Evolutionary conservation across 495 filamentous ascomycete genomes (phyloP).

Genomic region (Evernia prunastri): DNA sequence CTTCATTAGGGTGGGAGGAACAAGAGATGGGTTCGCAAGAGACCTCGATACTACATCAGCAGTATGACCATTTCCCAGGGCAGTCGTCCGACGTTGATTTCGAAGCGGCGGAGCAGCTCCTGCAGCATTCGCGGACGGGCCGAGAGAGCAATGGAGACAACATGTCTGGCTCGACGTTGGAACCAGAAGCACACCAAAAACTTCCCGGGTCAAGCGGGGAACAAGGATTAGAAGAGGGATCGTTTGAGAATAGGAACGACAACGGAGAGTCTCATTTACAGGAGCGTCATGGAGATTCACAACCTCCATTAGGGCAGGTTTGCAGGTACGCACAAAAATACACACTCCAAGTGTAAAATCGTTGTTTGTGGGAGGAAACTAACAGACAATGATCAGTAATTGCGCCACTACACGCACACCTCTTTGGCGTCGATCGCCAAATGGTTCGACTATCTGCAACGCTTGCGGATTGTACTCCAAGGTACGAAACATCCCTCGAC

Average conservation of each 20-base stretch:
- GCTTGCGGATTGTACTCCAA: constrained; percentile 94
- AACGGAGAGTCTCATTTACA: constrained; percentile 14
- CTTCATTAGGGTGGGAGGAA: neutral
- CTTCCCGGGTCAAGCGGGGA: neutral
- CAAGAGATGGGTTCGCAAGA: constrained; percentile 19
- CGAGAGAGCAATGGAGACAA: constrained; percentile 15
- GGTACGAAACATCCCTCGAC: constrained; percentile 81
- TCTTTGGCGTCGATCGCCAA: constrained; percentile 88
- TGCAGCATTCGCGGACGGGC: constrained; percentile 21
- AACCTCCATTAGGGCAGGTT: constrained; percentile 40
- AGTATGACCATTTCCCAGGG: constrained; percentile 7
- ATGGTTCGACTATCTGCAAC: constrained; percentile 93
- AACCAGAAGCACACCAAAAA: constrained; percentile 4
- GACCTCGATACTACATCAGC: constrained; percentile 3
- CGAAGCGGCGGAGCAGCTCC: constrained; percentile 23
- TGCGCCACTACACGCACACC: constrained; percentile 90
- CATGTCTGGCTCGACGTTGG: neutral
- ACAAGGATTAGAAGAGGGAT: constrained; percentile 3
- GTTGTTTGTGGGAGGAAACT: constrained; percentile 17
- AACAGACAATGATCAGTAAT: constrained; percentile 56
- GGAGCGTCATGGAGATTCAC: constrained; percentile 21
- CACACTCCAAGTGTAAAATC: neutral
- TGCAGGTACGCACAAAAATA: constrained; percentile 43
- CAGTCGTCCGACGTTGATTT: constrained; percentile 21
- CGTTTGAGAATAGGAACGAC: constrained; percentile 2